phyloP scores from a whole-genome alignment of 2,329 filamentous ascomycete genomes.

The Scleromitrula shiraiana region DNA sequence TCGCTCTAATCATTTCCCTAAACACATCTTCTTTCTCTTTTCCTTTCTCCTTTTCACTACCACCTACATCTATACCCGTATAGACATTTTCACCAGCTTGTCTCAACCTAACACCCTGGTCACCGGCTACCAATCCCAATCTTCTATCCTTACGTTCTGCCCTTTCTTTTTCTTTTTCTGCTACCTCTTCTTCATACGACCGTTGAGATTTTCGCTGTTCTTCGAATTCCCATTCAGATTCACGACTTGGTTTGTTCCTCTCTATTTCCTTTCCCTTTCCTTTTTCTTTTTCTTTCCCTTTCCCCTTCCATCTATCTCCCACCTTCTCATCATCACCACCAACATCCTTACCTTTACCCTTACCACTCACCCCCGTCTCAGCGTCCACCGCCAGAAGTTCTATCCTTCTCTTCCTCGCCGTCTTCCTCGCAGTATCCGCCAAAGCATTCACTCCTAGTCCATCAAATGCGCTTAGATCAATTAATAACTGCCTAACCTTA shows the following conservation, averaged over 20 bases:
- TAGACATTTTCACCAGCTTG: slow-evolving; percentile 6
- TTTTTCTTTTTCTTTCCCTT: not conserved
- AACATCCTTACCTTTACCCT: not conserved
- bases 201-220: no score
- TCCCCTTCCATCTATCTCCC: not conserved
- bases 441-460: slow-evolving; percentile 30
- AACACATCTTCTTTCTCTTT: not conserved
- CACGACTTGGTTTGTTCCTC: no score
- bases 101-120: slow-evolving; percentile 4
- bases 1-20: not conserved
- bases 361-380: slow-evolving; percentile 12
- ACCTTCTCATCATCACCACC: not conserved
- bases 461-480: slow-evolving; percentile 45
- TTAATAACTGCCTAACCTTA: slow-evolving; percentile 45
- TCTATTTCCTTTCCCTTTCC: not conserved
- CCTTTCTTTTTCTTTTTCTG: not conserved
- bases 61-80: not conserved
- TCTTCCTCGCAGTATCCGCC: slow-evolving; percentile 19
- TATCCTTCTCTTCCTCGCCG: slow-evolving; percentile 19
- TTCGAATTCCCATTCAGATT: no score
- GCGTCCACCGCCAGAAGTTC: no score
- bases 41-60: not conserved
- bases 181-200: not conserved
- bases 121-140: slow-evolving; percentile 5
- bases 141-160: not conserved